Percentiles rank a stretch among this genome's conserved stretches.
Conservation (phyloP, 495 filamentous ascomycete genomes). For the Platismatia glauca region DNA sequence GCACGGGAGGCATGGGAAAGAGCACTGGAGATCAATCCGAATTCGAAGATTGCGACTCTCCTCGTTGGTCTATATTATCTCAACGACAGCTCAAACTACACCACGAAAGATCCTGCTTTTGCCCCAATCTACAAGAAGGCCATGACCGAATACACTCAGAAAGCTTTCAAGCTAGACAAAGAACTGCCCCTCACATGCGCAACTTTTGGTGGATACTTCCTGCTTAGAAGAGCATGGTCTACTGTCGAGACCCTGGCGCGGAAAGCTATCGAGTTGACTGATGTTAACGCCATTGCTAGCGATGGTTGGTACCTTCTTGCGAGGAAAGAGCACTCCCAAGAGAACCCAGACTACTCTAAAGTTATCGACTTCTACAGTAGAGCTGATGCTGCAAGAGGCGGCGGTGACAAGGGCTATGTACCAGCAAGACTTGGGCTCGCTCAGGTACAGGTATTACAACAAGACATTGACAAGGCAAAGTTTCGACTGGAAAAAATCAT, state of each 20-base stretch:
- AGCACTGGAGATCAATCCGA: conserved; percentile 72
- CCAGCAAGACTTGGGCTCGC: conserved; percentile 90
- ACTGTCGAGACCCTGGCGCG: conserved; percentile 80
- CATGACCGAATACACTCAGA: conserved; percentile 88
- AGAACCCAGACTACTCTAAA: conserved; percentile 50
- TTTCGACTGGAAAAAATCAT: conserved; percentile 90
- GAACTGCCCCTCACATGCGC: conserved; percentile 83
- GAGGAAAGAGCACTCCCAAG: conserved; percentile 72
- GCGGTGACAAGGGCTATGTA: conserved; percentile 74
- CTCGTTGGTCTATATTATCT: conserved; percentile 84
- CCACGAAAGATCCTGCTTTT: conserved; percentile 70
- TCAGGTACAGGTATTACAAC: conserved; percentile 75
- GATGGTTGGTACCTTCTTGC: conserved; percentile 95
- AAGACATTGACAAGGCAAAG: conserved; percentile 83
- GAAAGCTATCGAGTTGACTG: conserved; percentile 88
- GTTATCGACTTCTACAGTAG: conserved; percentile 76
- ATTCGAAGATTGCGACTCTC: conserved; percentile 85
- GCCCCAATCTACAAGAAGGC: conserved; percentile 77
- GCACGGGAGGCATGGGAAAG: conserved; percentile 86
- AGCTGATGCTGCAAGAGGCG: conserved; percentile 82
- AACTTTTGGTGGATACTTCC: conserved; percentile 80
- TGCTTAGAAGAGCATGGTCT: conserved; percentile 61
- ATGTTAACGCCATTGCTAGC: conserved; percentile 89
- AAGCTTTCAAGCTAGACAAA: conserved; percentile 91
- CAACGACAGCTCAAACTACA: conserved; percentile 66